Percentiles rank a stretch among this genome's conserved stretches.
Evolutionary conservation across 176 grass and related monocot species (phyloP).

Genomic region (Phoenix roebelenii): DNA sequence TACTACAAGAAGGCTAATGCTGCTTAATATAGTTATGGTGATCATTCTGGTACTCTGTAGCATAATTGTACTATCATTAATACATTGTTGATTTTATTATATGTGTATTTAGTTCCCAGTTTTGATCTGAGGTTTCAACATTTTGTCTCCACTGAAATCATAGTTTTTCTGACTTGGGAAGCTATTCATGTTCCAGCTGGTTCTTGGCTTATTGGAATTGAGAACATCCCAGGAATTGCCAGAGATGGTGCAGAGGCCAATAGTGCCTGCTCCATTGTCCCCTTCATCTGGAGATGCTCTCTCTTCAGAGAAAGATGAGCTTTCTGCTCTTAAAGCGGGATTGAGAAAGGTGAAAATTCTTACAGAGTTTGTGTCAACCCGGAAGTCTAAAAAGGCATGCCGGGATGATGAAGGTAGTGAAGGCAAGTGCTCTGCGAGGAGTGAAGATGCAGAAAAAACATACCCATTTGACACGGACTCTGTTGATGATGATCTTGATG

Average conservation of each 20-base stretch:
- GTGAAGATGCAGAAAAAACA: conserved; percentile 47
- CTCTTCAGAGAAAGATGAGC: conserved; percentile 61
- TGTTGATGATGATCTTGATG: conserved; percentile 43
- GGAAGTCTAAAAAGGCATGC: conserved; percentile 50
- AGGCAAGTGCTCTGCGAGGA: conserved; percentile 56
- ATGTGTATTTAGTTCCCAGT: no score
- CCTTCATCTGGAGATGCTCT: conserved; percentile 55
- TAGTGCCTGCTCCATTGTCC: conserved; percentile 30
- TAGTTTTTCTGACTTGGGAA: conserved; percentile 9
- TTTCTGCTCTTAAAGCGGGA: conserved; percentile 73
- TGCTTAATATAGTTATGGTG: no score
- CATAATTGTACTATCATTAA: no score
- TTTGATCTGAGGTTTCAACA: no score
- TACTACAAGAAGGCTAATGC: no score
- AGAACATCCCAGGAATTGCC: conserved; percentile 29
- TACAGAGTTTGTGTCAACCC: conserved; percentile 54
- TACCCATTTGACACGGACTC: conserved; percentile 68
- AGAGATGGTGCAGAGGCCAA: conserved; percentile 36
- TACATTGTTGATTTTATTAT: no score
- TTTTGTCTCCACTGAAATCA: no score
- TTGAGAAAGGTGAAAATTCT: conserved; percentile 81
- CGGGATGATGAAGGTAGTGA: conserved; percentile 58
- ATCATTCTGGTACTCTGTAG: no score
- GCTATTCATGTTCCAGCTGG: conserved; percentile 36
- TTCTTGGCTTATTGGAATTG: conserved; percentile 40